Percentiles rank a stretch among this genome's conserved stretches.
These are phyloP conservation scores for Syzygium aqueum DNA, from an alignment of 345 rosid species.

Conservation along the genomic window DNA sequence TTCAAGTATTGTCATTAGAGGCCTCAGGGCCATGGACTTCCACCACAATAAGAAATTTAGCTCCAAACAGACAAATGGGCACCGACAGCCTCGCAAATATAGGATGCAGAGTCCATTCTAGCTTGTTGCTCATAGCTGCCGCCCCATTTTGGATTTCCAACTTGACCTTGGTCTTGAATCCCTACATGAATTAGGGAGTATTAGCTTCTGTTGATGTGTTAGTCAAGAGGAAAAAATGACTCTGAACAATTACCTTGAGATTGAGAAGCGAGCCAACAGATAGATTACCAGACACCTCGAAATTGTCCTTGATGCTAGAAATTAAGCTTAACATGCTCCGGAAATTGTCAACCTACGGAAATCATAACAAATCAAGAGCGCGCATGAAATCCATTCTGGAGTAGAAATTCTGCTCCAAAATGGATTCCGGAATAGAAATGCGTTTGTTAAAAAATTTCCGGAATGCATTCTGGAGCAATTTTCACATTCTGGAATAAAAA, in stretches of 20 bases:
- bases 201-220: no score
- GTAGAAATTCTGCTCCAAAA: no score
- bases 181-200: neutral
- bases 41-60: neutral
- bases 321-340: conserved; percentile 73
- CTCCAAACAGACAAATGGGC: neutral
- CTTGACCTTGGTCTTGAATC: neutral
- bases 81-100: neutral
- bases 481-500: no score
- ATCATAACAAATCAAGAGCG: neutral
- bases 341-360: conserved; percentile 58
- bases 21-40: neutral
- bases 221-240: no score
- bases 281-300: conserved; percentile 85
- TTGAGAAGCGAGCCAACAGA: conserved; percentile 58
- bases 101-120: neutral
- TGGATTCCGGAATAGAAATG: no score
- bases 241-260: conserved; percentile 46
- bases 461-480: no score
- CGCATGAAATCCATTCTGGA: no score
- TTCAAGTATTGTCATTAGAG: no score
- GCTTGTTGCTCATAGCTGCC: neutral
- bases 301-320: conserved; percentile 77
- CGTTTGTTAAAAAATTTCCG: no score
- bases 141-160: neutral